Evolutionary conservation across 805 yeast species (phyloP).

Genomic region (Candida chilensis): DNA sequence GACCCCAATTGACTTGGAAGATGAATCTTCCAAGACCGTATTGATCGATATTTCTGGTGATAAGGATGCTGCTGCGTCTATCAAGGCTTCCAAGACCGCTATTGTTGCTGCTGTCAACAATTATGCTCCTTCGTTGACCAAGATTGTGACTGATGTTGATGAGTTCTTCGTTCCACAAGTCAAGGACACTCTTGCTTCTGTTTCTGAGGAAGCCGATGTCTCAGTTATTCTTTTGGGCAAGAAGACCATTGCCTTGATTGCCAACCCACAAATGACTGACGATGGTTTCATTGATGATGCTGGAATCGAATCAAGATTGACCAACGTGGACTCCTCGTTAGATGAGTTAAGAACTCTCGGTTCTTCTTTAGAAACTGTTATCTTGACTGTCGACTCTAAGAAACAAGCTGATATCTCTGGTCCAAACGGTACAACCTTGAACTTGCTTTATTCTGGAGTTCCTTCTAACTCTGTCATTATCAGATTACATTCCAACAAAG

Average conservation of each 20-base stretch:
- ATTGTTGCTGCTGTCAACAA: conserved; percentile 68
- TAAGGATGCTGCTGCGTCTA: conserved; percentile 30
- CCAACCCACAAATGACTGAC: conserved; percentile 32
- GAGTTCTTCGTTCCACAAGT: conserved; percentile 44
- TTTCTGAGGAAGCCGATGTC: conserved; percentile 36
- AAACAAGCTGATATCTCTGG: conserved; percentile 57
- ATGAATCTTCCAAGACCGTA: conserved; percentile 30
- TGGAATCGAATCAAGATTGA: conserved; percentile 48
- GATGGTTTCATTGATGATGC: conserved; percentile 69
- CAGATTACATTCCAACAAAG: conserved; percentile 32
- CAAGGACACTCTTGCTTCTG: conserved; percentile 24
- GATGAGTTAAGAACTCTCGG: conserved; percentile 52
- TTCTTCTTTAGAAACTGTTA: conserved; percentile 37
- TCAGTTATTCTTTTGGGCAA: conserved; percentile 51
- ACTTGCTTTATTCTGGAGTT: conserved; percentile 24
- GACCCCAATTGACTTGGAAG: conserved; percentile 35
- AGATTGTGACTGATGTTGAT: conserved; percentile 55
- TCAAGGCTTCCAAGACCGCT: conserved; percentile 58
- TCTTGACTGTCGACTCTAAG: conserved; percentile 38
- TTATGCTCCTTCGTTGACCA: conserved; percentile 58
- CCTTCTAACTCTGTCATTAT: conserved; percentile 32
- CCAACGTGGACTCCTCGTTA: conserved; percentile 44
- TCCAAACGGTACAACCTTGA: conserved; percentile 51
- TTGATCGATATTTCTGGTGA: conserved; percentile 54
- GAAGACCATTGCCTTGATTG: conserved; percentile 44